Evolutionary conservation across 768 basidiomycete genomes (phyloP).

Genomic region (Lentinula aciculospora): DNA sequence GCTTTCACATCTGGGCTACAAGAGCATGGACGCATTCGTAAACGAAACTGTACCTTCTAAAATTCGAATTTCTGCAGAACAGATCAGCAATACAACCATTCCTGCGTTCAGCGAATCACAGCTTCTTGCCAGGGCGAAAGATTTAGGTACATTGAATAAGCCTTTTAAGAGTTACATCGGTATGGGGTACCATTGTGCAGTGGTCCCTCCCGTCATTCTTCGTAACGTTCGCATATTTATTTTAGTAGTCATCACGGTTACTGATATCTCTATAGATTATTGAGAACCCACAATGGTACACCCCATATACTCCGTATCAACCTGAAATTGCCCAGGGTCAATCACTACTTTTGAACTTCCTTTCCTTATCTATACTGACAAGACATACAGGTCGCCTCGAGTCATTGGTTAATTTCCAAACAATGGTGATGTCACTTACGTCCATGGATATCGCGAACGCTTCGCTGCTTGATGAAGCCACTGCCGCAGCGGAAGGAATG

Average conservation of each 20-base stretch:
- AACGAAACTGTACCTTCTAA: slow-evolving; percentile 73
- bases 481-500: slow-evolving; percentile 95
- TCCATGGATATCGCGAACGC: slow-evolving; percentile 95
- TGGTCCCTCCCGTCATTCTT: slow-evolving; percentile 92
- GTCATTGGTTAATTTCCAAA: slow-evolving; percentile 94
- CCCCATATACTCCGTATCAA: slow-evolving; percentile 93
- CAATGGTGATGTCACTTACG: slow-evolving; percentile 92
- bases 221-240: slow-evolving; percentile 62
- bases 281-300: slow-evolving; percentile 99
- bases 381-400: slow-evolving; percentile 76
- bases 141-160: slow-evolving; percentile 75
- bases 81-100: slow-evolving; percentile 64
- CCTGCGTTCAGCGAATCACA: slow-evolving; percentile 82
- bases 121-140: slow-evolving; percentile 67
- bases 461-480: slow-evolving; percentile 91
- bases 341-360: slow-evolving; percentile 9
- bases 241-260: neutral
- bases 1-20: slow-evolving; percentile 80
- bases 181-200: slow-evolving; percentile 95
- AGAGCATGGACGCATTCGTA: slow-evolving; percentile 86
- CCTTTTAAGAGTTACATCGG: slow-evolving; percentile 92
- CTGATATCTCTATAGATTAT: slow-evolving; percentile 47
- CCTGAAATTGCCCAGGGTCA: slow-evolving; percentile 97
- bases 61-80: slow-evolving; percentile 62
- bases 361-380: slow-evolving; percentile 5